Evolutionary conservation across 2,329 filamentous ascomycete species (phyloP).

Genomic region (Stenocarpella maydis): DNA sequence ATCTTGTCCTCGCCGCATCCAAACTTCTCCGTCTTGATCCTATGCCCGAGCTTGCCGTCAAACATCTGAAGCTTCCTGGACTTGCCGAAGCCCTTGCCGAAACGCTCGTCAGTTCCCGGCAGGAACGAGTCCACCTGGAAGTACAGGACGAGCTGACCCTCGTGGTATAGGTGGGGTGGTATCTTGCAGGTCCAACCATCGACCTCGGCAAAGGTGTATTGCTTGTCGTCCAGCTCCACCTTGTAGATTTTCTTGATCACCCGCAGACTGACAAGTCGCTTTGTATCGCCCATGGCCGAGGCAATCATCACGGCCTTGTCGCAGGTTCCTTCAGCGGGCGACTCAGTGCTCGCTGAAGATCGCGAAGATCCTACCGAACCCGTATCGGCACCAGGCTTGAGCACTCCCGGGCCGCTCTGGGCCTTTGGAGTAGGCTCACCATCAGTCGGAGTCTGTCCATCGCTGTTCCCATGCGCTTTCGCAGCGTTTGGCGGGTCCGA

Average conservation of each 20-base stretch:
- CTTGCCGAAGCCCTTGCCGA: not conserved
- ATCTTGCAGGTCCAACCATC: conserved; percentile 43
- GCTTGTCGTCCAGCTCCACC: conserved; percentile 11
- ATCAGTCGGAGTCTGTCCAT: not conserved
- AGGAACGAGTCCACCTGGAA: conserved; percentile 43
- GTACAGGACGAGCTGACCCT: conserved; percentile 39
- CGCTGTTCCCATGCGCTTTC: not conserved
- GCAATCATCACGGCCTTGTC: not conserved
- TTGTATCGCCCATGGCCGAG: not conserved
- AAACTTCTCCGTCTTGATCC: conserved; percentile 36
- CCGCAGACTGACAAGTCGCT: conserved; percentile 32
- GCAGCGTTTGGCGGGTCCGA: not conserved
- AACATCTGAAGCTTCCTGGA: conserved; percentile 19
- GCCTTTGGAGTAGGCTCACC: not conserved
- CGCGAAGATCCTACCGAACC: not conserved
- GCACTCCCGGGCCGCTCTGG: not conserved
- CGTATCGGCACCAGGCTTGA: not conserved
- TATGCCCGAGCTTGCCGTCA: conserved; percentile 38
- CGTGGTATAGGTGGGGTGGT: conserved; percentile 32
- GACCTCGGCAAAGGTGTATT: conserved; percentile 33
- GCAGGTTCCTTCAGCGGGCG: too few relatives aligned
- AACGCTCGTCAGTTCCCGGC: conserved; percentile 35
- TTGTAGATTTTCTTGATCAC: conserved; percentile 31
- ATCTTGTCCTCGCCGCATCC: conserved; percentile 31
- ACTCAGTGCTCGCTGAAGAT: not conserved